Evolutionary conservation across 2,329 filamentous ascomycete genomes (phyloP).

Genomic region (Aspergillus brunneoviolaceus): DNA sequence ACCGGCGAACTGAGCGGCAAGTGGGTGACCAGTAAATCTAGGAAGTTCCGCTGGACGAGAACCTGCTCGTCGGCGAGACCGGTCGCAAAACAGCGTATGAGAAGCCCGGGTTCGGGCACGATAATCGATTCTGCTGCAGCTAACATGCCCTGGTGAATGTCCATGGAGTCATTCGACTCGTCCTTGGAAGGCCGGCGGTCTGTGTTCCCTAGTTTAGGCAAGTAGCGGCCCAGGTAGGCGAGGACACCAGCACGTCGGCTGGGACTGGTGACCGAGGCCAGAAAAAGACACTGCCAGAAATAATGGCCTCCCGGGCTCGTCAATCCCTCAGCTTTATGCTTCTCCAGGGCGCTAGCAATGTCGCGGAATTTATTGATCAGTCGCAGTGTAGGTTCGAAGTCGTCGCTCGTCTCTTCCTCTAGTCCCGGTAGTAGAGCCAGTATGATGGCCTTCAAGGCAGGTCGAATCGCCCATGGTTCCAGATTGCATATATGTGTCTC

Average conservation of each 20-base stretch:
- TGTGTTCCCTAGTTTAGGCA: slow-evolving; percentile 67
- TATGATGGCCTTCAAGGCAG: slow-evolving; percentile 86
- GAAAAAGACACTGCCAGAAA: slow-evolving; percentile 98
- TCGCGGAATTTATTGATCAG: slow-evolving; percentile 76
- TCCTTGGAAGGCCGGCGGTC: slow-evolving; percentile 32
- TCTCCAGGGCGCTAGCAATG: slow-evolving; percentile 56
- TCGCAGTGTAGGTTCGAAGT: slow-evolving; percentile 83
- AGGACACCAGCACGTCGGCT: slow-evolving; percentile 81
- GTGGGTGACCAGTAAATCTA: slow-evolving; percentile 88
- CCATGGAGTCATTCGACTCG: slow-evolving; percentile 28
- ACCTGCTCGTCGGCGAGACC: slow-evolving; percentile 85
- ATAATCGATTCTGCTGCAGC: slow-evolving; percentile 50
- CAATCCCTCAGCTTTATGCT: slow-evolving; percentile 49
- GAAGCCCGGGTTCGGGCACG: slow-evolving; percentile 81
- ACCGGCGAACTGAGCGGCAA: slow-evolving; percentile 81
- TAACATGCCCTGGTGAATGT: slow-evolving; percentile 29
- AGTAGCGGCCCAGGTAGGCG: slow-evolving; percentile 75
- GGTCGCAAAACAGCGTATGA: slow-evolving; percentile 88
- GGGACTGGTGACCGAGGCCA: slow-evolving; percentile 86
- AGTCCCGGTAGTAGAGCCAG: slow-evolving; percentile 85
- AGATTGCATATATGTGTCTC: slow-evolving; percentile 76
- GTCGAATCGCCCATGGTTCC: slow-evolving; percentile 69
- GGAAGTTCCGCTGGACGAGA: slow-evolving; percentile 87
- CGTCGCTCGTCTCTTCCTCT: slow-evolving; percentile 95
- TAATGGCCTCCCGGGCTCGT: slow-evolving; percentile 69